phyloP scores from a whole-genome alignment of 768 basidiomycete genomes.

The Podaxis sp. region DNA sequence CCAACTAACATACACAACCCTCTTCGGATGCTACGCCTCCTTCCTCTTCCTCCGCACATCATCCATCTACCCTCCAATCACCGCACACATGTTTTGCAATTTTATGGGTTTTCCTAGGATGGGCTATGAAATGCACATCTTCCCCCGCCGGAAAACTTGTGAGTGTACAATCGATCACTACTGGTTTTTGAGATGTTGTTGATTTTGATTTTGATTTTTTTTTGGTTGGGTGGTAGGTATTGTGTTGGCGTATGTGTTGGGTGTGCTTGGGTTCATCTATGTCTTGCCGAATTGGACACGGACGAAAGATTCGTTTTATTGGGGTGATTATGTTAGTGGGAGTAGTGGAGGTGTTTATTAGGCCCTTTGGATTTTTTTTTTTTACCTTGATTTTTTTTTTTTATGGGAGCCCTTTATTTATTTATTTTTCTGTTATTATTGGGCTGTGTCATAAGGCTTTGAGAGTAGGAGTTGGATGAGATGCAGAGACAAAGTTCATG shows the following conservation, averaged over 20 bases:
- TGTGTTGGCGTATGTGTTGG: conserved; percentile 47
- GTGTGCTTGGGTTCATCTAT: conserved; percentile 53
- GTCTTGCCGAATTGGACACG: conserved; percentile 33
- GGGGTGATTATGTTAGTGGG: conserved; percentile 10
- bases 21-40: conserved; percentile 87
- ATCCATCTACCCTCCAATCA: conserved; percentile 72
- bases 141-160: conserved; percentile 51
- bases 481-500: too few relatives aligned
- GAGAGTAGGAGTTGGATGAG: neutral
- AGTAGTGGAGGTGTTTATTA: neutral
- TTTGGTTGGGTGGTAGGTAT: conserved; percentile 38
- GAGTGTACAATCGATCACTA: conserved; percentile 20
- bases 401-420: neutral
- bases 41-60: conserved; percentile 85
- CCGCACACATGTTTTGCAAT: conserved; percentile 91
- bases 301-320: conserved; percentile 19
- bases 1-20: conserved; percentile 85
- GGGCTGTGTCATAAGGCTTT: neutral
- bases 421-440: neutral
- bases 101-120: conserved; percentile 86
- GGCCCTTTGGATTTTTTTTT: neutral
- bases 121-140: conserved; percentile 45
- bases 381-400: neutral
- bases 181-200: neutral
- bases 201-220: too few relatives aligned